Percentiles rank a stretch among this genome's conserved stretches.
phyloP scores from a whole-genome alignment of 306 rosid species.

The Dalbergia cultrata region DNA sequence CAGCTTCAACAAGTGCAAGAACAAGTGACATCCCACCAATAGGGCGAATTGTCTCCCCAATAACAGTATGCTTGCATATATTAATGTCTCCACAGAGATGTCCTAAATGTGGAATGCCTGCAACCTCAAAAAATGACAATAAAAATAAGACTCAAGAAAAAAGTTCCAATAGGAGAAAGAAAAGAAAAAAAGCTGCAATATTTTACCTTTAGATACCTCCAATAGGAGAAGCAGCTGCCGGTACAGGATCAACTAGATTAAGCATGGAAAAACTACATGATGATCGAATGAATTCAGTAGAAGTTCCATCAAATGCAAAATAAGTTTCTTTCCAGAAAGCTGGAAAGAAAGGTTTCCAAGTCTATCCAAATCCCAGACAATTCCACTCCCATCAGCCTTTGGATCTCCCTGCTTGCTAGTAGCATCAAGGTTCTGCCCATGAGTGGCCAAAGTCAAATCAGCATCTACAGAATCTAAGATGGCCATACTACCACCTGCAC shows the following conservation, averaged over 20 bases:
- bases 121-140: constrained; percentile 43
- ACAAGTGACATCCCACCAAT: constrained; percentile 95
- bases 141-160: constrained; percentile 33
- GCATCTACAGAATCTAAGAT: constrained; percentile 93
- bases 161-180: constrained; percentile 36
- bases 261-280: constrained; percentile 89
- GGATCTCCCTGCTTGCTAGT: constrained; percentile 73
- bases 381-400: constrained; percentile 96
- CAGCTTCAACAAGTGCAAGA: constrained; percentile 94
- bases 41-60: constrained; percentile 86
- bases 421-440: constrained; percentile 79
- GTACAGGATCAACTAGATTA: constrained; percentile 96
- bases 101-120: constrained; percentile 99
- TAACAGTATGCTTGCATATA: constrained; percentile 84
- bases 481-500: constrained; percentile 99
- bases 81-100: constrained; percentile 89
- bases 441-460: constrained; percentile 73
- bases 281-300: constrained; percentile 74
- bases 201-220: constrained; percentile 76
- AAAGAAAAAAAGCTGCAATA: constrained; percentile 33
- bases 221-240: constrained; percentile 99
- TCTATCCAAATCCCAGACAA: constrained; percentile 99
- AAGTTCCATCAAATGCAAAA: constrained; percentile 97
- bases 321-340: constrained; percentile 94
- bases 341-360: constrained; percentile 89